phyloP scores from a whole-genome alignment of 371 early-diverging fungal species.

The Lichtheimia ornata region DNA sequence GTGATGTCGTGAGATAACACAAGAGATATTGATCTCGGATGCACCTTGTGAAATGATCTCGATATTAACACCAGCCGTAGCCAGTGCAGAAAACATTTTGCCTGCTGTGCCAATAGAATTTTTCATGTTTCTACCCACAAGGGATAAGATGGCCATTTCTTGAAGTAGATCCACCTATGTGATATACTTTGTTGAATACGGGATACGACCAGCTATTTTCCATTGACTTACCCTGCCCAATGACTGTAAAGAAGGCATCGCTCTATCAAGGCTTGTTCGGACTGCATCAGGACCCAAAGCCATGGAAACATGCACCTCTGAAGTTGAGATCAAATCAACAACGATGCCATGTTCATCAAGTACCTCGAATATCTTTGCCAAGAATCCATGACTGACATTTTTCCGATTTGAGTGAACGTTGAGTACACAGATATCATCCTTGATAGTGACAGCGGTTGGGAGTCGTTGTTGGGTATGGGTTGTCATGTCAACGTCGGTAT shows the following conservation, averaged over 20 bases:
- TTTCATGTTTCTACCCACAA: constrained; percentile 95
- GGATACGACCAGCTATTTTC: neutral
- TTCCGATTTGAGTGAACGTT: constrained; percentile 96
- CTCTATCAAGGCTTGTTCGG: constrained; percentile 64
- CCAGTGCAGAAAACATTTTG: constrained; percentile 91
- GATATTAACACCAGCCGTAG: constrained; percentile 89
- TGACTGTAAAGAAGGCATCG: constrained; percentile 59
- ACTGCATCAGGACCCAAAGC: constrained; percentile 73
- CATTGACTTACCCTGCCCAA: constrained; percentile 62
- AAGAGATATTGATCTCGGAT: constrained; percentile 96
- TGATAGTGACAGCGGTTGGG: constrained; percentile 97
- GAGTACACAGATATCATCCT: constrained; percentile 88
- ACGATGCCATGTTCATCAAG: constrained; percentile 86
- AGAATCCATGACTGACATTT: constrained; percentile 91
- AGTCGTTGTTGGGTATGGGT: constrained; percentile 24
- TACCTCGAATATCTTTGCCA: constrained; percentile 89
- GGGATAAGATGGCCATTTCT: constrained; percentile 92
- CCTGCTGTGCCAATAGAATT: constrained; percentile 94
- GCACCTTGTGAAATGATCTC: constrained; percentile 98
- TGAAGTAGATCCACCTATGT: constrained; percentile 65
- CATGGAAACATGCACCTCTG: constrained; percentile 96
- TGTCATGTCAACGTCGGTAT: neutral
- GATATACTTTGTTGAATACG: neutral
- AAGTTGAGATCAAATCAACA: constrained; percentile 95
- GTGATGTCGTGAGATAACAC: constrained; percentile 80